These are phyloP conservation scores for Annona squamosa DNA, from an alignment of 164 flowering plant genomes.

Conservation along the genomic window DNA sequence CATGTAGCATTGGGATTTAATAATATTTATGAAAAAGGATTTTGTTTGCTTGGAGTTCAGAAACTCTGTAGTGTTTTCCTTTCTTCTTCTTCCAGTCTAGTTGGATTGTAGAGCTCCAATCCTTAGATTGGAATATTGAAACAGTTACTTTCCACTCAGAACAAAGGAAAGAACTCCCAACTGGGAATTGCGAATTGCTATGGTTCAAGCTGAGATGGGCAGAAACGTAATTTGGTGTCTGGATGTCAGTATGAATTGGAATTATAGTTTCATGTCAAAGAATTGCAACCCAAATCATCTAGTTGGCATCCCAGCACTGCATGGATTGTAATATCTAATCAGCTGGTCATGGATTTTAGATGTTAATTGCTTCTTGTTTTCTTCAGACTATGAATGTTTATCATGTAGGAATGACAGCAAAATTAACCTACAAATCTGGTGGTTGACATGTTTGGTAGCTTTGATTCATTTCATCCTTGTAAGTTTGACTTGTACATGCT, in stretches of 20 bases:
- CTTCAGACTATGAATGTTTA: background rate
- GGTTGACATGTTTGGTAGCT: background rate
- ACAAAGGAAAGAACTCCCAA: too few relatives aligned
- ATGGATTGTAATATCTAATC: background rate
- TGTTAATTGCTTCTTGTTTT: background rate
- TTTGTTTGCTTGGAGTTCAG: conserved; percentile 6
- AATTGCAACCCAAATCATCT: background rate
- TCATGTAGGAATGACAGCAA: background rate
- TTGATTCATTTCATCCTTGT: background rate
- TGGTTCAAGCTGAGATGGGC: background rate
- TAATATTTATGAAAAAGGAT: conserved; percentile 4
- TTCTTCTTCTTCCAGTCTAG: background rate
- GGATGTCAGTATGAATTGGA: background rate
- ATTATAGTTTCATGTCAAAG: background rate
- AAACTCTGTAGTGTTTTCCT: background rate
- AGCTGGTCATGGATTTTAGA: background rate
- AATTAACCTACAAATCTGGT: background rate
- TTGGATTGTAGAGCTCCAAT: background rate
- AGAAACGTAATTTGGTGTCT: background rate
- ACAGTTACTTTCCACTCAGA: background rate
- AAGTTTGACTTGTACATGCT: background rate
- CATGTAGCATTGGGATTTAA: conserved; percentile 7
- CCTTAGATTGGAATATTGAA: background rate
- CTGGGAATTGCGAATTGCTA: too few relatives aligned
- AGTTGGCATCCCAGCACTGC: background rate